Percentiles rank a stretch among this genome's conserved stretches.
Conservation (phyloP, 2,329 filamentous ascomycete genomes). For the Leptographium flavum region DNA sequence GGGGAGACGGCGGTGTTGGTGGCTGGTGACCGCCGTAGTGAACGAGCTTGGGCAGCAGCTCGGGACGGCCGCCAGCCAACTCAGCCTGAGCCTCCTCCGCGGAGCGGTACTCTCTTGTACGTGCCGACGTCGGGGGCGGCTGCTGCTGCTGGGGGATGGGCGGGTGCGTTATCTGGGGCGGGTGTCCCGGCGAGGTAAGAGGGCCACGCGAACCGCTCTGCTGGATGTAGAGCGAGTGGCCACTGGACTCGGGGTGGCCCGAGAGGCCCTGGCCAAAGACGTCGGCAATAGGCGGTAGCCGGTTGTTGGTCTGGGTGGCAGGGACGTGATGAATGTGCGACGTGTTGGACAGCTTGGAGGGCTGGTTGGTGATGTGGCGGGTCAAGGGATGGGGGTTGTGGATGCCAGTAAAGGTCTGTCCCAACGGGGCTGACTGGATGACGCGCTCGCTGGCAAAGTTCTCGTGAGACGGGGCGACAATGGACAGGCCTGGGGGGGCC, state of each 20-base stretch:
- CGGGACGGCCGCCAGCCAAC: slow-evolving; percentile 78
- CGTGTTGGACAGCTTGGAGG: slow-evolving; percentile 67
- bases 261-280: slow-evolving; percentile 76
- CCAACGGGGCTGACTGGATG: slow-evolving; percentile 88
- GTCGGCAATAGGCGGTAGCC: slow-evolving; percentile 84
- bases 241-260: slow-evolving; percentile 40
- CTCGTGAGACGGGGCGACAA: slow-evolving; percentile 84
- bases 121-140: slow-evolving; percentile 36
- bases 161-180: slow-evolving; percentile 28
- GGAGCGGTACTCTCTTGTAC: slow-evolving; percentile 79
- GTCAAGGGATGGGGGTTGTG: slow-evolving; percentile 64
- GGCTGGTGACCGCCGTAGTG: slow-evolving; percentile 93
- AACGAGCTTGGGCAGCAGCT: slow-evolving; percentile 82
- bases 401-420: slow-evolving; percentile 89
- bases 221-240: slow-evolving; percentile 41
- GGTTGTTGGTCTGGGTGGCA: slow-evolving; percentile 78
- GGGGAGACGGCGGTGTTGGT: slow-evolving; percentile 75
- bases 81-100: slow-evolving; percentile 92
- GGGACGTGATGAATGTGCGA: slow-evolving; percentile 86
- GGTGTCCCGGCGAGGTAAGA: slow-evolving; percentile 65
- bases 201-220: slow-evolving; percentile 52
- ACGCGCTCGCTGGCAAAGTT: slow-evolving; percentile 89
- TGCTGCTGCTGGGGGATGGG: slow-evolving; percentile 13
- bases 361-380: slow-evolving; percentile 66
- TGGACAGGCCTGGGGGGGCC: slow-evolving; percentile 78